A percentile compares a stretch with the other conserved stretches of the same genome.
phyloP scores from a whole-genome alignment of 768 basidiomycete species.

The Russula sp. region DNA sequence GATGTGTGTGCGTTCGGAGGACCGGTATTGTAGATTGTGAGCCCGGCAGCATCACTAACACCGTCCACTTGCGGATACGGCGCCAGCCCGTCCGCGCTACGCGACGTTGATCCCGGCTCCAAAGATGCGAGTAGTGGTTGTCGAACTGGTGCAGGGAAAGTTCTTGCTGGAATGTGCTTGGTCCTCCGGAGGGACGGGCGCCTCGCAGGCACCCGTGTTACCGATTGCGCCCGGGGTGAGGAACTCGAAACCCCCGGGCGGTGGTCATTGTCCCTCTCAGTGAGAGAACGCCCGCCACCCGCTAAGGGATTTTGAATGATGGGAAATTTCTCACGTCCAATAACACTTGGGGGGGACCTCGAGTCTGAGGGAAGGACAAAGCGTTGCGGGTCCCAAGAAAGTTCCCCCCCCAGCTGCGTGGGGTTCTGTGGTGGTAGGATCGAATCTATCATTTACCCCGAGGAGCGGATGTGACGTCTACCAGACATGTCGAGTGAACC shows the following conservation, averaged over 20 bases:
- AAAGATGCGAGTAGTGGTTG: background rate
- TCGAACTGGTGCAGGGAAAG: background rate
- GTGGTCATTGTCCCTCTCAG: background rate
- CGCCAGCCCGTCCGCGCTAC: background rate
- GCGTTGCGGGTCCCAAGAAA: background rate
- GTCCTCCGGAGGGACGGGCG: slow-evolving; percentile 13
- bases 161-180: slow-evolving; percentile 1
- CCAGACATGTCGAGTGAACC: background rate
- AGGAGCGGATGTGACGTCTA: background rate
- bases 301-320: background rate
- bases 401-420: background rate
- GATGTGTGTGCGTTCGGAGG: background rate
- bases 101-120: background rate
- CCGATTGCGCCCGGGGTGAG: background rate
- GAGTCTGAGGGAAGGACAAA: background rate
- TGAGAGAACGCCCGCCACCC: background rate
- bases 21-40: background rate
- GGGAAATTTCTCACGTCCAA: background rate
- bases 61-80: background rate
- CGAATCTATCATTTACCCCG: background rate
- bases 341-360: background rate
- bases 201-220: background rate
- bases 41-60: background rate
- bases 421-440: background rate
- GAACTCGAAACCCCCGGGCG: background rate